Conservation (phyloP, 192 early-diverging fungal genomes). For the Kickxella alabastrina region DNA sequence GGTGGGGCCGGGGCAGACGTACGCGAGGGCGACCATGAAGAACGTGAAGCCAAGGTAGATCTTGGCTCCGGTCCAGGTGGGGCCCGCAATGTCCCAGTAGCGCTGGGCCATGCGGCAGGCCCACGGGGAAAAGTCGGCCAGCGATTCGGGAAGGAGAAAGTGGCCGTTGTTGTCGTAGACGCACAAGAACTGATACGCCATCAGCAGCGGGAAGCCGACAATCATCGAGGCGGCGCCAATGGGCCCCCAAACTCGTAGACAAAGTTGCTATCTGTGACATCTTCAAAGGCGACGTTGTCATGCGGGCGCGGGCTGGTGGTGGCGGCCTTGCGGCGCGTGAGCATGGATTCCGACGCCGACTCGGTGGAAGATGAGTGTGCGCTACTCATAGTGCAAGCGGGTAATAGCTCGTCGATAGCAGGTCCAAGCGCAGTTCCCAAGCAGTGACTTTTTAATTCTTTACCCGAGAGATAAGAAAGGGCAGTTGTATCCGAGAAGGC, state of each 20-base stretch:
- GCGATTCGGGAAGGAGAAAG: conserved; percentile 50
- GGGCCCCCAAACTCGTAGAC: conserved; percentile 74
- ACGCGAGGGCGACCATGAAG: conserved; percentile 59
- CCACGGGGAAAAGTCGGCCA: conserved; percentile 43
- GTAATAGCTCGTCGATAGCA: too few species aligned
- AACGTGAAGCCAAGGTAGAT: conserved; percentile 61
- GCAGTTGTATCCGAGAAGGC: conserved; percentile 6
- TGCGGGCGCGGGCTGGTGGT: conserved; percentile 27
- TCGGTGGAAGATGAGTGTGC: conserved; percentile 4
- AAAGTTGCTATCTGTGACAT: conserved; percentile 59
- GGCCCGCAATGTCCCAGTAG: conserved; percentile 55
- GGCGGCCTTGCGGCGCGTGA: conserved; percentile 1
- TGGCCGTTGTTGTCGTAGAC: conserved; percentile 64
- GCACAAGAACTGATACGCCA: conserved; percentile 73
- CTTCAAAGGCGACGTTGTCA: conserved; percentile 51
- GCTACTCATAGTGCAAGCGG: not conserved
- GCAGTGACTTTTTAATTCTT: too few species aligned
- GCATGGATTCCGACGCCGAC: not conserved
- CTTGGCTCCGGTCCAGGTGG: conserved; percentile 53
- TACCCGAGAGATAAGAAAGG: conserved; percentile 1
- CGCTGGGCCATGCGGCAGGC: conserved; percentile 43
- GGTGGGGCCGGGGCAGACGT: conserved; percentile 62
- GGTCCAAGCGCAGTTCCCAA: too few species aligned
- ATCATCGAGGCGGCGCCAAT: conserved; percentile 67
- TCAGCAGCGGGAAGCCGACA: conserved; percentile 65